Evolutionary conservation across 192 early-diverging fungal genomes (phyloP), one percentile per base, ranked within the genome.

Genomic region (Obelidium mucronatum): DNA sequence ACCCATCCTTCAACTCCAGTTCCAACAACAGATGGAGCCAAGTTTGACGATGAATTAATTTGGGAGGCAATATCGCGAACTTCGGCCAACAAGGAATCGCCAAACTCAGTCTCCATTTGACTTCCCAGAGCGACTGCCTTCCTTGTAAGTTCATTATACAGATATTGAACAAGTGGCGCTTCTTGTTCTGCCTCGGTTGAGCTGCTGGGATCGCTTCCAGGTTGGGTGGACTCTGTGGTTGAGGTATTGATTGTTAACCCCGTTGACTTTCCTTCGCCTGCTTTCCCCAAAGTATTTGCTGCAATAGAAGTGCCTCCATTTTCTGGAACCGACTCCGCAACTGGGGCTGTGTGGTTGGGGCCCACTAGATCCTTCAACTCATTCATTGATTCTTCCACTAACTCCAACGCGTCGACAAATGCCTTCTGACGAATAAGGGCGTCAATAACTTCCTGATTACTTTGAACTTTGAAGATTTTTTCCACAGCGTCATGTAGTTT

Each of bases 381-480:
- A 34, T 34, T 62, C 48, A 90, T 88, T 4, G 94, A 89, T 40
- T 97, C 94, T 51, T 93, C 92, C 42, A 99, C 91, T 52, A 98
- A 80, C 69, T 95, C 93, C 70, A 98, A 77, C 3, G 97, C 96
- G 2, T 89, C 95, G 64, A 95, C 92, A 75, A 94, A 95, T 80
- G 98, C 91, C 2, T 89, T 89, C 40, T 95, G 92, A 2, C 83
- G 84, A 13, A 97, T 66, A 37, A 98, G 80, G 24, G 91, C 86
- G 70, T 97, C 93, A 51, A 97, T 94, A 67, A 93, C 92, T 0
- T 92, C 92, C 73, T 93, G 91, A 3, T 92, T 90, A 31, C 94
- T 92, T 64, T 87, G 85, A 28, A 97, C 86, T 55, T 93, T 90
- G 44, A 90, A 82, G 30, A 98, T 88, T 64, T 92, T 82, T 60